phyloP scores from a whole-genome alignment of 2,329 filamentous ascomycete species.

The Trichoderma lentiforme region DNA sequence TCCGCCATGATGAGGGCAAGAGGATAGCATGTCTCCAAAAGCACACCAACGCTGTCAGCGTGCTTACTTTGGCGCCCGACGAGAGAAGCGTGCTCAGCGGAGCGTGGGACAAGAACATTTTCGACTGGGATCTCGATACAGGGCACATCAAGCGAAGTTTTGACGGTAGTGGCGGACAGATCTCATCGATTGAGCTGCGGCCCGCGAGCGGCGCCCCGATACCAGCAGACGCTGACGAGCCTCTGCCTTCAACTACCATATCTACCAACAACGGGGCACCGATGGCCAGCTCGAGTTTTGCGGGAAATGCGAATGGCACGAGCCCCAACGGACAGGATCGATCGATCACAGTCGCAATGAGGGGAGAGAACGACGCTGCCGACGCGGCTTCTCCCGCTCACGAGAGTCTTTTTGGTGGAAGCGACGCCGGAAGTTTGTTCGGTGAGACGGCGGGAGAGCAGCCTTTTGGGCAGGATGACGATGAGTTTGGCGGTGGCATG shows the following conservation, averaged over 20 bases:
- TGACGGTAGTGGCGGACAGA: slow-evolving; percentile 74
- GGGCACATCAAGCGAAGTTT: slow-evolving; percentile 75
- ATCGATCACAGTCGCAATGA: slow-evolving; percentile 29
- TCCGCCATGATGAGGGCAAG: slow-evolving; percentile 92
- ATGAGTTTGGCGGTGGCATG: slow-evolving; percentile 76
- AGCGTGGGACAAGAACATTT: slow-evolving; percentile 92
- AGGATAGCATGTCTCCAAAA: slow-evolving; percentile 75
- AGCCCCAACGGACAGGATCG: slow-evolving; percentile 20
- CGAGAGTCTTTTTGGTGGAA: slow-evolving; percentile 77
- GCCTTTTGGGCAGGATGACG: slow-evolving; percentile 77
- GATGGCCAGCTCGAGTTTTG: slow-evolving; percentile 47
- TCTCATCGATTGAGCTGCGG: slow-evolving; percentile 82
- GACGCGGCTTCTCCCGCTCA: slow-evolving; percentile 61
- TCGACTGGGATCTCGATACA: slow-evolving; percentile 93
- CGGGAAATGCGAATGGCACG: slow-evolving; percentile 25
- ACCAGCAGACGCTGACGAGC: slow-evolving; percentile 66
- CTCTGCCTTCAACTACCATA: slow-evolving; percentile 63
- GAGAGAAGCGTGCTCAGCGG: slow-evolving; percentile 86
- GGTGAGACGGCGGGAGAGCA: slow-evolving; percentile 64
- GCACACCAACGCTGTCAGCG: slow-evolving; percentile 89
- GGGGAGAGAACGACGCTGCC: slow-evolving; percentile 46
- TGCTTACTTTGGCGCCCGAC: slow-evolving; percentile 75
- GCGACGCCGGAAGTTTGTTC: slow-evolving; percentile 79
- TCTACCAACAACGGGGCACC: slow-evolving; percentile 69
- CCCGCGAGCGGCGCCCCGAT: slow-evolving; percentile 73